Evolutionary conservation across 2,329 filamentous ascomycete species (phyloP).

Genomic region (Mycosphaerella sp.): DNA sequence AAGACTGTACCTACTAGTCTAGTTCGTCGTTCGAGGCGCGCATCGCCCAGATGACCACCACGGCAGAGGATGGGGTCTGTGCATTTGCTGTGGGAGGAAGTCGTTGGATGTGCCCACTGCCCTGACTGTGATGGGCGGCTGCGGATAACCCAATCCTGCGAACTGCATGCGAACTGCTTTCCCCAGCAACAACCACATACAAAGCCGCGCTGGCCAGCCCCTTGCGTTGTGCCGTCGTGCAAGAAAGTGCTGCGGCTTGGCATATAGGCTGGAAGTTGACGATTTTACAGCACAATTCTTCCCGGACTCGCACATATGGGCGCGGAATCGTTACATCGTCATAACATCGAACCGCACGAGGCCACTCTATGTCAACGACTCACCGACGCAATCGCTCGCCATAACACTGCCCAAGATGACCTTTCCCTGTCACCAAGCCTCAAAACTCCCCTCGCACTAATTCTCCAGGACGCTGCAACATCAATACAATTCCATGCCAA

Average conservation of each 20-base stretch:
- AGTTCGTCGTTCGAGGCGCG: neutral
- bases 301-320: slow-evolving; percentile 11
- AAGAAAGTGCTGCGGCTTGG: neutral
- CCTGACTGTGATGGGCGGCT: slow-evolving; percentile 5
- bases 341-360: slow-evolving; percentile 28
- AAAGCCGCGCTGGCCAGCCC: neutral
- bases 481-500: slow-evolving; percentile 30
- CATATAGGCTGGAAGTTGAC: slow-evolving; percentile 1
- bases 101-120: neutral
- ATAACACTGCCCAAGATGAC: slow-evolving; percentile 3
- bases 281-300: slow-evolving; percentile 12
- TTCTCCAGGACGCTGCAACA: slow-evolving; percentile 24
- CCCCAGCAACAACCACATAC: neutral
- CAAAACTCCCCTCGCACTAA: slow-evolving; percentile 14
- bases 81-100: neutral
- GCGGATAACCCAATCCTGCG: neutral
- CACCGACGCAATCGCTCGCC: slow-evolving; percentile 17
- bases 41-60: neutral
- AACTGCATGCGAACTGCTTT: slow-evolving; percentile 1
- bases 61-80: neutral
- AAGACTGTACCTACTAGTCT: neutral
- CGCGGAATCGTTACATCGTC: slow-evolving; percentile 8
- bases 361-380: slow-evolving; percentile 24
- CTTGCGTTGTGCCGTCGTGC: neutral
- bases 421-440: neutral